These are phyloP conservation scores for Podila verticillata DNA, from an alignment of 192 early-diverging fungal species.

Conservation along the genomic window DNA sequence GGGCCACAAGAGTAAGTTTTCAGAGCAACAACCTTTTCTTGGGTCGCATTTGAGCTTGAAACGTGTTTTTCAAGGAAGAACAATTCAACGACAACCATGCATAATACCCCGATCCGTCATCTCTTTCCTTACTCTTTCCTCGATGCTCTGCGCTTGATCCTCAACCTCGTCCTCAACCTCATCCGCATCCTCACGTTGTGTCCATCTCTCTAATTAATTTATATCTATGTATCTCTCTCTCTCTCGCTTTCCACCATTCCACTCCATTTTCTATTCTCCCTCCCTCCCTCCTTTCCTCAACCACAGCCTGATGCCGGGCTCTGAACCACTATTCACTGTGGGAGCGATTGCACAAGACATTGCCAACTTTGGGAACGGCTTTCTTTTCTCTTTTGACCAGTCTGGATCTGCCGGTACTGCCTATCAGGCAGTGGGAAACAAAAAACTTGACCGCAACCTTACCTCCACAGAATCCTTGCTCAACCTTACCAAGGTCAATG, in stretches of 20 bases:
- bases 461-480: conserved; percentile 26
- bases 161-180: too few relatives aligned
- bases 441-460: conserved; percentile 14
- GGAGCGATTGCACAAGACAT: conserved; percentile 39
- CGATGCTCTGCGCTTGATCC: too few relatives aligned
- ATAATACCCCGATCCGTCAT: neutral
- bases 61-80: neutral
- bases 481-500: conserved; percentile 1
- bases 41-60: neutral
- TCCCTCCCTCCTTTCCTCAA: neutral
- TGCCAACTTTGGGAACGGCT: conserved; percentile 24
- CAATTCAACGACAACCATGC: neutral
- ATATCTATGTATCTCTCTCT: neutral
- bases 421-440: conserved; percentile 18
- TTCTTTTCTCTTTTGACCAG: conserved; percentile 23
- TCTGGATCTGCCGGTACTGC: conserved; percentile 27
- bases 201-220: neutral
- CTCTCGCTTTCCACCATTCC: neutral
- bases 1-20: conserved; percentile 24
- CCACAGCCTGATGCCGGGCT: conserved; percentile 31
- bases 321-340: conserved; percentile 36
- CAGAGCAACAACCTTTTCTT: neutral
- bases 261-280: neutral
- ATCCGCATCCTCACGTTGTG: neutral
- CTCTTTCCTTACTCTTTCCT: neutral